These are phyloP conservation scores for Tricholoma bakamatsutake DNA, from an alignment of 768 basidiomycete species.

Conservation along the genomic window DNA sequence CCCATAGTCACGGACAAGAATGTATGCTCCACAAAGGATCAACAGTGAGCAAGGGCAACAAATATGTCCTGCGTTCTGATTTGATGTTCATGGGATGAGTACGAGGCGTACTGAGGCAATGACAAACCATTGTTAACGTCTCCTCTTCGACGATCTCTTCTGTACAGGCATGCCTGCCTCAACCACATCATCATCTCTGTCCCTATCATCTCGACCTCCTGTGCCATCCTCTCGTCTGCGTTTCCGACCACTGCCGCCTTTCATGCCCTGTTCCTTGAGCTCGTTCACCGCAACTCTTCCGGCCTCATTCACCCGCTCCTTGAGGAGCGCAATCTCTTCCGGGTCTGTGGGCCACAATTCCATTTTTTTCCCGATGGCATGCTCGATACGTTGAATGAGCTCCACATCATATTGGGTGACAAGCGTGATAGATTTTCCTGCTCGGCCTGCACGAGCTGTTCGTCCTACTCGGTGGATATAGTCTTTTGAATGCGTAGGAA, in stretches of 20 bases:
- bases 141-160: constrained; percentile 49
- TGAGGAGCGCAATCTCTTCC: constrained; percentile 81
- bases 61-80: constrained; percentile 72
- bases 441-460: constrained; percentile 95
- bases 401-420: constrained; percentile 99
- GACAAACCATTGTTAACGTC: constrained; percentile 20
- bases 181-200: constrained; percentile 88
- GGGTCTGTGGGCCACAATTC: constrained; percentile 81
- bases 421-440: constrained; percentile 95
- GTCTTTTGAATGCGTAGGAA: constrained; percentile 97
- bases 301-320: constrained; percentile 88
- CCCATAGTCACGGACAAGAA: constrained; percentile 60
- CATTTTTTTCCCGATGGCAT: constrained; percentile 89
- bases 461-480: constrained; percentile 98
- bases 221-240: constrained; percentile 39
- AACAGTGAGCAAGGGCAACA: constrained; percentile 50
- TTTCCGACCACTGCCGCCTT: constrained; percentile 33
- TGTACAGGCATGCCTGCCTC: constrained; percentile 81
- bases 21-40: constrained; percentile 73
- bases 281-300: constrained; percentile 71
- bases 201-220: constrained; percentile 65
- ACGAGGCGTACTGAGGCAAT: background rate
- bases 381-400: constrained; percentile 90
- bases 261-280: constrained; percentile 67
- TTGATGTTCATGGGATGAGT: constrained; percentile 48